Conservation (phyloP, 2,329 filamentous ascomycete genomes). For the Dendrostoma leiphaemia region DNA sequence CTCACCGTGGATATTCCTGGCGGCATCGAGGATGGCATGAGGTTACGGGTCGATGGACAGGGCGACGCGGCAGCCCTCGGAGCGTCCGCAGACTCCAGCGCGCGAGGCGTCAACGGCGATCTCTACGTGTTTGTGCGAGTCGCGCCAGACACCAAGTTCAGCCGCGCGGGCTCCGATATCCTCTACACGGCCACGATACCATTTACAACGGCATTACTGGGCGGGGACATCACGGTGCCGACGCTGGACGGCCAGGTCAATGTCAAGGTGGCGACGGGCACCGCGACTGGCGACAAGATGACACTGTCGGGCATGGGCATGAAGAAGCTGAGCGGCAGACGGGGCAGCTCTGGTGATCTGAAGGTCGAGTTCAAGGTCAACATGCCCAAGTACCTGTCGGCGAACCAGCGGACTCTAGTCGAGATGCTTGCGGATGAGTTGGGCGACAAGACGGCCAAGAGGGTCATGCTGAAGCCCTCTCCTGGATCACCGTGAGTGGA, state of each 20-base stretch:
- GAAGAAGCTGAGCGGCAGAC: constrained; percentile 73
- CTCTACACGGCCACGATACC: constrained; percentile 90
- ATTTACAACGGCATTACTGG: constrained; percentile 87
- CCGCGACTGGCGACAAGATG: constrained; percentile 87
- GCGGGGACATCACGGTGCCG: constrained; percentile 84
- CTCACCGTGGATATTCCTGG: constrained; percentile 90
- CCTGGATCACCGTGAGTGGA: constrained; percentile 40
- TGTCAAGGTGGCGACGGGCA: constrained; percentile 87
- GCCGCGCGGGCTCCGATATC: constrained; percentile 82
- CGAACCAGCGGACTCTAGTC: constrained; percentile 87
- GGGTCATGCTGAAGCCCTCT: constrained; percentile 63
- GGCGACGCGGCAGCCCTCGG: constrained; percentile 84
- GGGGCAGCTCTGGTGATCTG: constrained; percentile 73
- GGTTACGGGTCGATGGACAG: constrained; percentile 77
- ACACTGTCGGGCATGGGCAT: constrained; percentile 90
- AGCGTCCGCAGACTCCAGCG: constrained; percentile 59
- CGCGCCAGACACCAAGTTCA: constrained; percentile 86
- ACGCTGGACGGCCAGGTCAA: constrained; percentile 89
- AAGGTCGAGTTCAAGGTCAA: constrained; percentile 91
- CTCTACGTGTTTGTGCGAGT: constrained; percentile 90
- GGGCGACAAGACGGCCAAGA: constrained; percentile 85
- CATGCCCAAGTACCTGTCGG: constrained; percentile 91
- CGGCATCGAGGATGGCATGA: constrained; percentile 96
- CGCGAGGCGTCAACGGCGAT: constrained; percentile 73
- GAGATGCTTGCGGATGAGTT: constrained; percentile 98